Percentiles rank a stretch among this genome's conserved stretches.
phyloP scores from a whole-genome alignment of 345 rosid genomes.

The Pugionium dolabratum region DNA sequence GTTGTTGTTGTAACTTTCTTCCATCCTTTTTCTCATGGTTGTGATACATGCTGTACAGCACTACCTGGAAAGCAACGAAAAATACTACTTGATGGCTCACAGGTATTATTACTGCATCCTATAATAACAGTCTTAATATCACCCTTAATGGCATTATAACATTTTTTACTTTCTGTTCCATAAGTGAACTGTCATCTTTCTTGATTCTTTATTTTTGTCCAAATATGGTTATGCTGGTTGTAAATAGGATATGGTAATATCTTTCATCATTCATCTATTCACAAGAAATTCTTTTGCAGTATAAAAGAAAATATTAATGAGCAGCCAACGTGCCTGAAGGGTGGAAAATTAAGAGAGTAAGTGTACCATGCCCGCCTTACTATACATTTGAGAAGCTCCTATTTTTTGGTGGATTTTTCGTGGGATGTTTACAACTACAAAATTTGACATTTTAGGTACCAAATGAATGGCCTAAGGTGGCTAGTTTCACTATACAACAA shows the following conservation, averaged over 20 bases:
- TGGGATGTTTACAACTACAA: constrained; percentile 25
- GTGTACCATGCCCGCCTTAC: constrained; percentile 37
- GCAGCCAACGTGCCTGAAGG: constrained; percentile 68
- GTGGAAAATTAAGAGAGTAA: constrained; percentile 94
- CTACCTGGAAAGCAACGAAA: constrained; percentile 91
- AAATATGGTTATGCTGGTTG: constrained; percentile 15
- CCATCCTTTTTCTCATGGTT: constrained; percentile 18
- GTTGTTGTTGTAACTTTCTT: background rate
- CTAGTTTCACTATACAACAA: constrained; percentile 83
- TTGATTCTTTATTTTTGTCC: background rate
- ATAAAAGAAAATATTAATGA: constrained; percentile 81
- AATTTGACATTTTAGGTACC: constrained; percentile 62
- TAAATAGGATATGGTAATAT: background rate
- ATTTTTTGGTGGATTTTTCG: background rate
- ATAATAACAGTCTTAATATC: background rate
- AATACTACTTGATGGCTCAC: constrained; percentile 95
- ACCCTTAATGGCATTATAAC: background rate
- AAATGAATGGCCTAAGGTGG: constrained; percentile 91
- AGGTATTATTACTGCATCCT: constrained; percentile 48
- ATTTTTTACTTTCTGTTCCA: background rate
- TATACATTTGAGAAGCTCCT: constrained; percentile 11
- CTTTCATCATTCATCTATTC: constrained; percentile 6
- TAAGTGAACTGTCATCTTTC: constrained; percentile 2
- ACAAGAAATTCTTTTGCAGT: constrained; percentile 49
- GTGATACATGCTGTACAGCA: constrained; percentile 56